Conservation (phyloP, 2,329 filamentous ascomycete species). For the Arthrinium puccinioides region DNA sequence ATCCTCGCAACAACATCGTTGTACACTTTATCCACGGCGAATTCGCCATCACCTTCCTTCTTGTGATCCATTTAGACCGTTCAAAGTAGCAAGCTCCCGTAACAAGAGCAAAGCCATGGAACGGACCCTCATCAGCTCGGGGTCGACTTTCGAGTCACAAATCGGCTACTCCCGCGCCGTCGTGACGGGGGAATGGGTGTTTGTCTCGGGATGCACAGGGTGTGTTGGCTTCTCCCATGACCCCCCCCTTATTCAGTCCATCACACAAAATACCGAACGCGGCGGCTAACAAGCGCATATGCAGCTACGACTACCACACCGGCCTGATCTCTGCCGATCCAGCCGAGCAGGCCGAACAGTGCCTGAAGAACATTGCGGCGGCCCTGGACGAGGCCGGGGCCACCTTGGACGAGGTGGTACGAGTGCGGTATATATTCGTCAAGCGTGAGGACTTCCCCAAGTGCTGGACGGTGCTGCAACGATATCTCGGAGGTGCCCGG, state of each 20-base stretch:
- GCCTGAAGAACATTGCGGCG: conserved; percentile 36
- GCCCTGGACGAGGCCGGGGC: conserved; percentile 37
- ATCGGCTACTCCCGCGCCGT: conserved; percentile 50
- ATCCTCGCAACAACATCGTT: too few relatives aligned
- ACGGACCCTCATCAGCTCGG: conserved; percentile 37
- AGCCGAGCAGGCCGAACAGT: conserved; percentile 41
- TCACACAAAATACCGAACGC: background rate
- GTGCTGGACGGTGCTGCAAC: conserved; percentile 42
- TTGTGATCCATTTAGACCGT: too few relatives aligned
- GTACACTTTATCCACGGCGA: too few relatives aligned
- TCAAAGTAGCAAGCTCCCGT: too few relatives aligned
- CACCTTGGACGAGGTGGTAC: conserved; percentile 37
- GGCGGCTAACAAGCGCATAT: background rate
- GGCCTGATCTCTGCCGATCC: conserved; percentile 36
- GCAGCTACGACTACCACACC: conserved; percentile 43
- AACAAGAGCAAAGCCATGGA: conserved; percentile 21
- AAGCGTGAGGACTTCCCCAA: conserved; percentile 36
- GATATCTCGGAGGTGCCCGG: conserved; percentile 40
- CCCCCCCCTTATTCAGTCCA: too few relatives aligned
- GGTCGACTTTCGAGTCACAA: conserved; percentile 42
- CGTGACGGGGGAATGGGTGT: conserved; percentile 40
- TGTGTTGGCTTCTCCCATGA: conserved; percentile 12
- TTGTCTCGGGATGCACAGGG: conserved; percentile 50
- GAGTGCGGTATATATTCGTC: conserved; percentile 45
- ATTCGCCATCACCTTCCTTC: too few relatives aligned